phyloP scores from a whole-genome alignment of 2,329 filamentous ascomycete species.

The Penicillium paneum region DNA sequence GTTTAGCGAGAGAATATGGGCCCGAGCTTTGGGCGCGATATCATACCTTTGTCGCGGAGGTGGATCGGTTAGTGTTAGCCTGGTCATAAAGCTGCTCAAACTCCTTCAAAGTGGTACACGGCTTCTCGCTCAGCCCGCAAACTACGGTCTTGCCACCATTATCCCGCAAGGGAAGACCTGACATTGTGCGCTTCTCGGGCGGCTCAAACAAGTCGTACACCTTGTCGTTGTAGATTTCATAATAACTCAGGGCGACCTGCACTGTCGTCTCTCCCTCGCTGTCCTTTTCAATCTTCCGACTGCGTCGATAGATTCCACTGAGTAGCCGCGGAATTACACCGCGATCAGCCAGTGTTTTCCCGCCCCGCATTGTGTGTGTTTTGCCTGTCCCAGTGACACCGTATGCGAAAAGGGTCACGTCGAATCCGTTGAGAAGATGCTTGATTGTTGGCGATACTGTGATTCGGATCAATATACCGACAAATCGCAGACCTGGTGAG shows the following conservation, averaged over 20 bases:
- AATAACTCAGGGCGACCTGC: constrained; percentile 78
- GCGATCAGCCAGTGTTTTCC: constrained; percentile 77
- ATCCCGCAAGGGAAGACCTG: constrained; percentile 78
- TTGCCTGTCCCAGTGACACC: constrained; percentile 92
- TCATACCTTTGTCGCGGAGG: constrained; percentile 73
- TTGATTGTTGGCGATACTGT: constrained; percentile 85
- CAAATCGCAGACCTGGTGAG: not conserved
- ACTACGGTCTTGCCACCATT: constrained; percentile 85
- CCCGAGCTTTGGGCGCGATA: constrained; percentile 1
- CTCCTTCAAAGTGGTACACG: constrained; percentile 80
- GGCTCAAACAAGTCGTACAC: constrained; percentile 88
- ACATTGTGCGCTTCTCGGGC: constrained; percentile 77
- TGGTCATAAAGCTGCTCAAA: constrained; percentile 89
- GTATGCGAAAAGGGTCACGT: constrained; percentile 88
- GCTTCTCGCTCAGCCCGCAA: constrained; percentile 76
- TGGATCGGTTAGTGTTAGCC: constrained; percentile 85
- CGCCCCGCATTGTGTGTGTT: constrained; percentile 93
- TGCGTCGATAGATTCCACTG: constrained; percentile 78
- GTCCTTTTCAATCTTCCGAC: constrained; percentile 82
- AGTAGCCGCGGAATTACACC: constrained; percentile 84
- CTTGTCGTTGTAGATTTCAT: constrained; percentile 96
- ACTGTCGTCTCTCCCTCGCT: constrained; percentile 67
- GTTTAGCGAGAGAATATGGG: constrained; percentile 17
- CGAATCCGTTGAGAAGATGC: constrained; percentile 78
- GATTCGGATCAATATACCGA: constrained; percentile 15